phyloP scores from a whole-genome alignment of 768 basidiomycete species.

The Termitomyces sp. region DNA sequence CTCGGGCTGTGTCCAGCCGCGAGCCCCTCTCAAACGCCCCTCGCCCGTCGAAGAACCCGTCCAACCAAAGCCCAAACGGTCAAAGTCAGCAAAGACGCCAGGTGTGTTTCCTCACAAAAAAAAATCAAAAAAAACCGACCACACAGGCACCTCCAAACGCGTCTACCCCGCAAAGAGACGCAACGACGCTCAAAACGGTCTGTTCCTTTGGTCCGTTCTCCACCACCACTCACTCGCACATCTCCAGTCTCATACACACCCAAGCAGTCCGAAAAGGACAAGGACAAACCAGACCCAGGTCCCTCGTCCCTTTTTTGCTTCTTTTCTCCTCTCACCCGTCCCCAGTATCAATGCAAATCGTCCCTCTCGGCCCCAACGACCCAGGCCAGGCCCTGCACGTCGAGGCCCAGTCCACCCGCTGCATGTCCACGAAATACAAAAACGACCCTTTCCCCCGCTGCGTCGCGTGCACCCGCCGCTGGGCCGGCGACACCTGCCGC shows the following conservation, averaged over 20 bases:
- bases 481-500: slow-evolving; percentile 84
- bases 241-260: no score
- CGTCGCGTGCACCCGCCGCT: slow-evolving; percentile 79
- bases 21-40: slow-evolving; percentile 29
- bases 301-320: background rate
- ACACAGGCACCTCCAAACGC: slow-evolving; percentile 47
- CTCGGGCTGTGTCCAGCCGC: no score
- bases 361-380: slow-evolving; percentile 24
- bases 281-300: slow-evolving; percentile 38
- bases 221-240: slow-evolving; percentile 3
- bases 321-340: background rate
- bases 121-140: no score
- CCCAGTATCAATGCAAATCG: slow-evolving; percentile 21
- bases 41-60: slow-evolving; percentile 28
- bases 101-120: no score
- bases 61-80: slow-evolving; percentile 32
- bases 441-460: slow-evolving; percentile 72
- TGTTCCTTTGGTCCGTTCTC: slow-evolving; percentile 8
- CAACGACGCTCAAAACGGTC: slow-evolving; percentile 65
- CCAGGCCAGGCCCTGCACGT: slow-evolving; percentile 37
- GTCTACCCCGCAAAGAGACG: slow-evolving; percentile 72
- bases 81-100: slow-evolving; percentile 24
- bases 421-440: slow-evolving; percentile 80
- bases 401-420: slow-evolving; percentile 73
- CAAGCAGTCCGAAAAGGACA: slow-evolving; percentile 34